phyloP scores from a whole-genome alignment of 805 yeast genomes.

The Ogataea saltuana region DNA sequence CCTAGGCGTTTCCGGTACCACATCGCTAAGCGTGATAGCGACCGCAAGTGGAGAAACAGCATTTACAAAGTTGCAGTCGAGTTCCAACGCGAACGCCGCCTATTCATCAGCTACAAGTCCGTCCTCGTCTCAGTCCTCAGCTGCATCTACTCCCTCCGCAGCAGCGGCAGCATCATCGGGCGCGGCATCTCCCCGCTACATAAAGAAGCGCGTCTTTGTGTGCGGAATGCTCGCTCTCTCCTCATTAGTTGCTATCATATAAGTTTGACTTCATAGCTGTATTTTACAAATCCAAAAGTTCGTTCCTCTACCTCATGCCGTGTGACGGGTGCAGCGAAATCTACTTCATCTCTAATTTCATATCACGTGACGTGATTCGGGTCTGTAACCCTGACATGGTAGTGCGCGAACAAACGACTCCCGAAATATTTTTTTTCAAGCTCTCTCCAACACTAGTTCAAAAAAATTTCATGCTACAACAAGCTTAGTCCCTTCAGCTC shows the following conservation, averaged over 20 bases:
- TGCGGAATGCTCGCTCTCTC: slow-evolving; percentile 8
- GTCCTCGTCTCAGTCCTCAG: background rate
- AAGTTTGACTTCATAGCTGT: background rate
- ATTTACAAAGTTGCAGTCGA: background rate
- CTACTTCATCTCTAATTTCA: too few species aligned
- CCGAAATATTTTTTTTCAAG: background rate
- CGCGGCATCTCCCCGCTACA: slow-evolving; percentile 5
- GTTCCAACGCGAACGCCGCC: background rate
- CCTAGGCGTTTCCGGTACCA: slow-evolving; percentile 8
- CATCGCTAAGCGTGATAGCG: slow-evolving; percentile 3
- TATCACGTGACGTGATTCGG: slow-evolving; percentile 12
- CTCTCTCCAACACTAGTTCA: background rate
- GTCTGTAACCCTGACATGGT: slow-evolving; percentile 4
- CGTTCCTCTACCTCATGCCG: background rate
- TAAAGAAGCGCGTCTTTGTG: slow-evolving; percentile 9
- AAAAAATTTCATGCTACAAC: slow-evolving; percentile 2
- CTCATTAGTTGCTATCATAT: background rate
- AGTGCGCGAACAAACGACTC: background rate
- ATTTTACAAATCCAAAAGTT: background rate
- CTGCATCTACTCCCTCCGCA: slow-evolving; percentile 1
- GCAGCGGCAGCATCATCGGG: slow-evolving; percentile 1
- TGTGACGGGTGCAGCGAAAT: background rate
- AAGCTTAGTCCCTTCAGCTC: slow-evolving; percentile 1
- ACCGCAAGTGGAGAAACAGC: slow-evolving; percentile 9
- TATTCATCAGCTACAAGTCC: background rate